These are phyloP conservation scores for Kwoniella sp. DNA, from an alignment of 768 basidiomycete species.

Conservation along the genomic window DNA sequence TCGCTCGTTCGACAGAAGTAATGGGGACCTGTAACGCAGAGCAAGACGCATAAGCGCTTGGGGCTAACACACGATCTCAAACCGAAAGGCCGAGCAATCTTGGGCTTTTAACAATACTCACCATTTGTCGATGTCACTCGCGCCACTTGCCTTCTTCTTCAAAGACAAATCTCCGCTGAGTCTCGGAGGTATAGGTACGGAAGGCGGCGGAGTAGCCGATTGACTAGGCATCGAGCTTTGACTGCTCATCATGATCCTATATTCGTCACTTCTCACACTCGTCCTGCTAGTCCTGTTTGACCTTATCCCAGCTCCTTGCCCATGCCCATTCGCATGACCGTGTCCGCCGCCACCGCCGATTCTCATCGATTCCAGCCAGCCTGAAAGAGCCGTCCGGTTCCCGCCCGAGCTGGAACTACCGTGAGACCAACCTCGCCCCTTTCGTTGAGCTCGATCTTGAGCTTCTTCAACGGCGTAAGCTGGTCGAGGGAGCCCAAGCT, in stretches of 20 bases:
- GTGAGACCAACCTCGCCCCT: conserved; percentile 27
- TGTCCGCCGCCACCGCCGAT: conserved; percentile 18
- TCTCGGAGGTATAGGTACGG: background rate
- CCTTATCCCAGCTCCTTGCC: conserved; percentile 19
- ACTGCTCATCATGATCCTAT: conserved; percentile 20
- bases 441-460: conserved; percentile 10
- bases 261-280: conserved; percentile 35
- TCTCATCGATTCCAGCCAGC: conserved; percentile 45
- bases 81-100: background rate
- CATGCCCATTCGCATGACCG: conserved; percentile 7
- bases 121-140: background rate
- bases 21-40: conserved; percentile 27
- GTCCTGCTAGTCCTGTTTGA: conserved; percentile 30
- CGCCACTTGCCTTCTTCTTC: background rate
- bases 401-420: conserved; percentile 34
- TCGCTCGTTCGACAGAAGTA: conserved; percentile 44
- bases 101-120: no score
- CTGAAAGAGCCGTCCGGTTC: conserved; percentile 41
- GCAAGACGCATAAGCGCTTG: no score
- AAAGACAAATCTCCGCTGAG: background rate
- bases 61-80: background rate
- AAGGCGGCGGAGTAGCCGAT: background rate
- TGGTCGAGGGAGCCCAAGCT: conserved; percentile 29
- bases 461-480: background rate
- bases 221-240: conserved; percentile 6